A percentile compares a stretch with the other conserved stretches of the same genome.
Conservation (phyloP, 768 basidiomycete species). For the Russula virescens region DNA sequence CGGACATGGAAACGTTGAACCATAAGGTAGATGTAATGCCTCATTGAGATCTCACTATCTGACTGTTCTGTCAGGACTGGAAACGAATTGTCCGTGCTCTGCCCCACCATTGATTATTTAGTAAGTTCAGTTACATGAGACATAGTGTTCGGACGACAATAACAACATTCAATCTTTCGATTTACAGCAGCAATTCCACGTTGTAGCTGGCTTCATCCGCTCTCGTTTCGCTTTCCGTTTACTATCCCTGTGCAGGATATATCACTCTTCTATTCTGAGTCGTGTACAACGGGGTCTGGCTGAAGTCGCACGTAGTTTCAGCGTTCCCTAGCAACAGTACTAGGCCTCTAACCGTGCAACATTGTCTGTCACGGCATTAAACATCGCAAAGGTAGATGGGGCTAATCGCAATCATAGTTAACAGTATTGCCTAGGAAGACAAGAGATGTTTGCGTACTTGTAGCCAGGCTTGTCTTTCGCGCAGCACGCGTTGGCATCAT, state of each 20-base stretch:
- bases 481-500: conserved; percentile 36
- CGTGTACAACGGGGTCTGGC: neutral
- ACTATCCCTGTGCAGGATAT: neutral
- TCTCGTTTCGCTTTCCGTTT: neutral
- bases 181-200: neutral
- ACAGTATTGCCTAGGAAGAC: neutral
- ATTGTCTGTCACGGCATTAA: conserved; percentile 48
- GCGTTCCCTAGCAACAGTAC: neutral
- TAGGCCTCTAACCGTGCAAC: conserved; percentile 34
- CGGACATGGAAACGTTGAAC: conserved; percentile 57
- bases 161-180: no score
- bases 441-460: neutral
- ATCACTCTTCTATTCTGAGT: neutral
- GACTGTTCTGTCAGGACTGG: conserved; percentile 30
- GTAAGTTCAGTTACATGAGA: neutral
- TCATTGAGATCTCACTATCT: neutral
- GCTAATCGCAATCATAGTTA: conserved; percentile 26
- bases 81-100: conserved; percentile 30
- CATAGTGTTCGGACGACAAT: neutral
- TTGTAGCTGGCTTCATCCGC: neutral
- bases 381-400: conserved; percentile 43
- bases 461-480: neutral
- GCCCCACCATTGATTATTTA: conserved; percentile 19
- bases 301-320: neutral
- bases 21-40: conserved; percentile 50